Evolutionary conservation across 768 basidiomycete species (phyloP), one percentile per base, ranked within the genome.

Genomic region (Suillus occidentalis): DNA sequence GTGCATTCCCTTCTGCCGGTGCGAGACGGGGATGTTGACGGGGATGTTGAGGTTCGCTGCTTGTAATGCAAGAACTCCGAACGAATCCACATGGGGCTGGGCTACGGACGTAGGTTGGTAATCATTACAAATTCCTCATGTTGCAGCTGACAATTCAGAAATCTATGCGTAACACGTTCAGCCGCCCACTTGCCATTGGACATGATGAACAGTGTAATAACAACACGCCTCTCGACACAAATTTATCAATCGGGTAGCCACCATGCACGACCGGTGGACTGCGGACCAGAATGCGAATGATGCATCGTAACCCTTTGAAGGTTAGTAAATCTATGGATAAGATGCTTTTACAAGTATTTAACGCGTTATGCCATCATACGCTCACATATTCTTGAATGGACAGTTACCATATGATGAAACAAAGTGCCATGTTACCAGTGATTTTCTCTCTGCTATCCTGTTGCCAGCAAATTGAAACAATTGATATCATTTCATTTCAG

Each of bases 171-270:
- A 56, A 45, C 22, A 43, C 53, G 28, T 42, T 20, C 53, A 14
- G 42, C 28, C 28, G 40, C 49, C 42, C 13, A 34, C 43, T 14
- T 3, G 68, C 49, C 64, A 25, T 6, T 66, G 63, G 16, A 62
- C 63, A 18, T 2, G 25, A 13, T 61, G 59, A 1, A 69, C 62
- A 28, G 61, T 65, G 3, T 60, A n/a, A 53, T 59, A 67, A 22
- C 58, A 2, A 66, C n/a, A 2, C 65, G 61, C 45, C 66, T 66
- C 20, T 68, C 65, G 6, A 71, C 68, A 31, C 68, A 62, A 37
- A 66, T 68, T 14, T 65, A 31, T 61, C 65, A 52, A 65, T 68
- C 6, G 63, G 63, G 45, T 61, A 65, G 13, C 66, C 36, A 18
- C 61, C 67, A 9, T 47, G 45, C n/a, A 63, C 52, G 12, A 65